A percentile compares a stretch with the other conserved stretches of the same genome.
phyloP scores from a whole-genome alignment of 192 early-diverging fungal species.

The Entomortierella lignicola region DNA sequence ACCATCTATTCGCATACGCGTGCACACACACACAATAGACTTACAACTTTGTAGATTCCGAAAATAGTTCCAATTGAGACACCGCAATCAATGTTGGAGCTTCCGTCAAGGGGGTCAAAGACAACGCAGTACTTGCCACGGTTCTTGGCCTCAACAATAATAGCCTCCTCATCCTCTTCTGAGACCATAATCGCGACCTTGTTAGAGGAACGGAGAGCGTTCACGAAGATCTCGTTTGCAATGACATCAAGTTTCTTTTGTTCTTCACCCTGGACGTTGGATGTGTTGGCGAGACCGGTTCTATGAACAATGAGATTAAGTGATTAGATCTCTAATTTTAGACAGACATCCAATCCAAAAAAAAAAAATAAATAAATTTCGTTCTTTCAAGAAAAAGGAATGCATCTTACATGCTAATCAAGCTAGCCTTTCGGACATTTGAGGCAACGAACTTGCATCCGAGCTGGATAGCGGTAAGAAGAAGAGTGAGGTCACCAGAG shows the following conservation, averaged over 20 bases:
- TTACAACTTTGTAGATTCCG: conserved; percentile 93
- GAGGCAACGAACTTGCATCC: conserved; percentile 98
- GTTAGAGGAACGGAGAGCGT: conserved; percentile 88
- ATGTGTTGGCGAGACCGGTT: conserved; percentile 83
- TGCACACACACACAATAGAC: no score
- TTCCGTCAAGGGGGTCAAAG: conserved; percentile 98
- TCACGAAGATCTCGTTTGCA: conserved; percentile 98
- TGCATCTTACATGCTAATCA: conserved; percentile 86
- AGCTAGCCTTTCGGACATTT: conserved; percentile 95
- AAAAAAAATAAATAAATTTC: no score
- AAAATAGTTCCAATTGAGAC: conserved; percentile 99
- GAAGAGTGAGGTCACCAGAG: conserved; percentile 93
- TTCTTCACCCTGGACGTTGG: conserved; percentile 94
- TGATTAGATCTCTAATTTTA: no score
- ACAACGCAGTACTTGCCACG: conserved; percentile 94
- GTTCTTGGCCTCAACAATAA: conserved; percentile 82
- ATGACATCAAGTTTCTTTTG: conserved; percentile 98
- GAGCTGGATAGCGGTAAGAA: conserved; percentile 89
- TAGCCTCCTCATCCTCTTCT: conserved; percentile 96
- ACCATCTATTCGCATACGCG: no score
- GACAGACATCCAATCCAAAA: no score
- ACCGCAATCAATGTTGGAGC: conserved; percentile 98
- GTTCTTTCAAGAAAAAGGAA: not conserved
- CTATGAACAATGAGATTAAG: conserved; percentile 60
- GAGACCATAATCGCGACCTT: conserved; percentile 95